Conservation (phyloP, 2,329 filamentous ascomycete genomes). For the Ophiostoma novo-ulmi region DNA sequence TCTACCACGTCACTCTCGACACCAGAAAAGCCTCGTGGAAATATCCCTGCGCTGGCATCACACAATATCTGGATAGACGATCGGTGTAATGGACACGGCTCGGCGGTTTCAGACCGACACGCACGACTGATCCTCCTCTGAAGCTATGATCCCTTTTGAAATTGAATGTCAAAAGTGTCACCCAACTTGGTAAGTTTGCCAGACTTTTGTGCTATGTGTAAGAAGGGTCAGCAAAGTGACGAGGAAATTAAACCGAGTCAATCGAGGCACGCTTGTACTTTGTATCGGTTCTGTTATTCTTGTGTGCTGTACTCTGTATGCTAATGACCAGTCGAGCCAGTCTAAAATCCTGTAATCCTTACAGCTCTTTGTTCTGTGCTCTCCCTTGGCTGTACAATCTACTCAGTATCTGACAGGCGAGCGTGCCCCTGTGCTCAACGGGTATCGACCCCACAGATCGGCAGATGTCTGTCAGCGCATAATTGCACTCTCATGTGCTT, state of each 20-base stretch:
- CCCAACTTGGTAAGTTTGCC: neutral
- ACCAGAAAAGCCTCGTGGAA: neutral
- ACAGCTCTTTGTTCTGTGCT: neutral
- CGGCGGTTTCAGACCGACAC: neutral
- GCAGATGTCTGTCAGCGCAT: slow-evolving; percentile 5
- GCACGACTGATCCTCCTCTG: neutral
- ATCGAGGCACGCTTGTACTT: neutral
- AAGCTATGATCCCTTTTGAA: neutral
- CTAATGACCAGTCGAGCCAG: neutral
- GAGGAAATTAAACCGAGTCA: neutral
- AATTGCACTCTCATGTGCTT: neutral
- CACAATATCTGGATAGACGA: neutral
- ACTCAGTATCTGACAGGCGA: neutral
- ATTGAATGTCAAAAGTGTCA: neutral
- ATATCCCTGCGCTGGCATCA: neutral
- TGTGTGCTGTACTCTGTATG: too few relatives aligned
- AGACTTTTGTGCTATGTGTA: neutral
- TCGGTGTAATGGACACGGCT: neutral
- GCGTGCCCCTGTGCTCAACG: neutral
- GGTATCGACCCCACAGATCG: neutral
- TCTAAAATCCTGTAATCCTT: neutral
- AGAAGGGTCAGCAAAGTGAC: neutral
- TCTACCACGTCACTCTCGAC: neutral
- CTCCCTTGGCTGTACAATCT: neutral
- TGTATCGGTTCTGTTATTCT: neutral